Conservation (phyloP, 208 protist genomes). For the Plasmodiophora brassicae region DNA sequence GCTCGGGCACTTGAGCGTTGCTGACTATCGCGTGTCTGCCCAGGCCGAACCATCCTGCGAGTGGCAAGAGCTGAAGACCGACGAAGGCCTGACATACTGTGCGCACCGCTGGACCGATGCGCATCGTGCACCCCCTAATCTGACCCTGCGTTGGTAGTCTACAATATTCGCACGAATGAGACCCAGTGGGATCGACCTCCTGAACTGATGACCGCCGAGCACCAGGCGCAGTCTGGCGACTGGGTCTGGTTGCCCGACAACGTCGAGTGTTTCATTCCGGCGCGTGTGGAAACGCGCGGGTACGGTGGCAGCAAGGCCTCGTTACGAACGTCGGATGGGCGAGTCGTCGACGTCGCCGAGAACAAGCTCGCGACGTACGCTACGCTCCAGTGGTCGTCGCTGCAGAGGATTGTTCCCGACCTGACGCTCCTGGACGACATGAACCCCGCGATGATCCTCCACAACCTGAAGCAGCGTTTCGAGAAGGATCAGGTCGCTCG, state of each 20-base stretch:
- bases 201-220: conserved; percentile 54
- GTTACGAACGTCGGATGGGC: conserved; percentile 39
- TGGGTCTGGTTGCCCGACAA: conserved; percentile 55
- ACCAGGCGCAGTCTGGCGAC: conserved; percentile 33
- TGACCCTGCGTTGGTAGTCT: background rate
- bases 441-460: conserved; percentile 40
- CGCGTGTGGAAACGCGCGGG: conserved; percentile 39
- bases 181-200: conserved; percentile 54
- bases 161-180: conserved; percentile 53
- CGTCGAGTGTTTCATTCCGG: conserved; percentile 55
- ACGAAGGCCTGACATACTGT: conserved; percentile 51
- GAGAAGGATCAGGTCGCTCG: conserved; percentile 30
- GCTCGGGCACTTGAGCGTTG: too few species aligned
- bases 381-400: conserved; percentile 25
- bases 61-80: conserved; percentile 47
- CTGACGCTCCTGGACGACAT: conserved; percentile 57
- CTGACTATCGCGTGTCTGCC: too few species aligned
- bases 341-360: background rate
- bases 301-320: background rate
- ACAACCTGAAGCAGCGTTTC: conserved; percentile 41
- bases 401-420: conserved; percentile 49
- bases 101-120: background rate
- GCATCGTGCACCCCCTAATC: background rate
- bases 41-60: background rate
- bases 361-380: background rate